Evolutionary conservation across 257 asterid species (phyloP), one percentile per base, ranked within the genome.

Genomic region (Fraxinus anomala): DNA sequence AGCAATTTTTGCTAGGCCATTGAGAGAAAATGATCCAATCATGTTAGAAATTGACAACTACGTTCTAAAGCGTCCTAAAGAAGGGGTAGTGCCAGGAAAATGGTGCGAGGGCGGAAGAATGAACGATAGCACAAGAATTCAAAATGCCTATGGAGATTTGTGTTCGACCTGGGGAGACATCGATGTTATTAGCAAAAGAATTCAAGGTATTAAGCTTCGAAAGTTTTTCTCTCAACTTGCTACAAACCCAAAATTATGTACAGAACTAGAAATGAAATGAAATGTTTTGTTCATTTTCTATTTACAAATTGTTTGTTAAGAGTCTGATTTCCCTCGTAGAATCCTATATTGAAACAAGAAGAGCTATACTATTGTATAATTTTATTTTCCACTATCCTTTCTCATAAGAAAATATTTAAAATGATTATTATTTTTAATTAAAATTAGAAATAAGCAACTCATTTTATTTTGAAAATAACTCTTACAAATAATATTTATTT

Each of bases 31-130:
- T 13, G 88, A 84, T 51, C 82, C 74, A 3, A 33, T 47, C 73
- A 68, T 90, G 67, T 85, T 81, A 72, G 85, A 81, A 68, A 82
- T 87, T 23, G 91, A 90, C 56, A 81, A 49, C 77, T 21, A 68
- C 6, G 72, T 87, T n/a, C 83, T 88, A 40, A 49, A 81, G 10
- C 88, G 83, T 40, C 70, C 30, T 49, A 78, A 44, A 5, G 83
- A 82, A 21, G 34, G 74, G 61, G 34, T 87, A 2, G 87, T 80
- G 79, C 80, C 76, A 0, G 92, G 92, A 24, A 84, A 82, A 74
- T 90, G 95, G 92, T 85, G 92, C 82, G 5, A 28, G 17, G n/a
- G 73, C 47, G 63, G 63, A 40, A n/a, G 76, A 40, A 11, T 26
- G 40, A 76, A 82, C 37, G 59, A 83, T 40, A 75, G 66, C 12